phyloP scores from a whole-genome alignment of 495 filamentous ascomycete genomes.

The Ramalina intermedia region DNA sequence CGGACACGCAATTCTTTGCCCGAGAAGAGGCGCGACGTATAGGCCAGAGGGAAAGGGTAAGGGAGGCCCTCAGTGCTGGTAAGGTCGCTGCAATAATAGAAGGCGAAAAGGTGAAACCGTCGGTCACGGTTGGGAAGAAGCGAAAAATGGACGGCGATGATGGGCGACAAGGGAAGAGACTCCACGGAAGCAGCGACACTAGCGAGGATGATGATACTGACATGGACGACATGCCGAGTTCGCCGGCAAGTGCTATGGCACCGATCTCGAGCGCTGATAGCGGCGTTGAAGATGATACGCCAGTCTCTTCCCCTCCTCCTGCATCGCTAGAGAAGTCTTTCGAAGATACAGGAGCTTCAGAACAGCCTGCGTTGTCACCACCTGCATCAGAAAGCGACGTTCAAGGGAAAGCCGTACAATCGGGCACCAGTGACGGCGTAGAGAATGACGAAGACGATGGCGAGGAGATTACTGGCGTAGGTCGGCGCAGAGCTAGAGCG shows the following conservation, averaged over 20 bases:
- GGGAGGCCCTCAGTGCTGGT: constrained; percentile 38
- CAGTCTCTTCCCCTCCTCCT: constrained; percentile 16
- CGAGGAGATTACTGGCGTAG: constrained; percentile 15
- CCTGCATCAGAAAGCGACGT: not conserved
- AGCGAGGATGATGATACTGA: constrained; percentile 18
- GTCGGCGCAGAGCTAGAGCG: constrained; percentile 27
- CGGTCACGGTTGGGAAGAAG: constrained; percentile 11
- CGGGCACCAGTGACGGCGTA: constrained; percentile 3
- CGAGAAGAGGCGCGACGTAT: constrained; percentile 46
- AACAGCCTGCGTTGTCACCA: constrained; percentile 14
- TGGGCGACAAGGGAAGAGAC: constrained; percentile 18
- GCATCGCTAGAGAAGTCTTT: not conserved
- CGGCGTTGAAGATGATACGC: constrained; percentile 14
- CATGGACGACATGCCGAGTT: constrained; percentile 5
- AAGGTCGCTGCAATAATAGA: constrained; percentile 30
- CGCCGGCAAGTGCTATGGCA: constrained; percentile 10
- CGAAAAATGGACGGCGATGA: constrained; percentile 21
- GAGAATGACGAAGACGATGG: constrained; percentile 24
- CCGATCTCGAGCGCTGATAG: constrained; percentile 3
- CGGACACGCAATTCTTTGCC: constrained; percentile 54
- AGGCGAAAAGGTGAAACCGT: constrained; percentile 15
- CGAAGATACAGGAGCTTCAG: constrained; percentile 8
- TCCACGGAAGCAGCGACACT: constrained; percentile 7
- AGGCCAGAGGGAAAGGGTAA: constrained; percentile 32
- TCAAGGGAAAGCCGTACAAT: not conserved